Conservation (phyloP, 371 early-diverging fungal genomes). For the Circinella minor region DNA sequence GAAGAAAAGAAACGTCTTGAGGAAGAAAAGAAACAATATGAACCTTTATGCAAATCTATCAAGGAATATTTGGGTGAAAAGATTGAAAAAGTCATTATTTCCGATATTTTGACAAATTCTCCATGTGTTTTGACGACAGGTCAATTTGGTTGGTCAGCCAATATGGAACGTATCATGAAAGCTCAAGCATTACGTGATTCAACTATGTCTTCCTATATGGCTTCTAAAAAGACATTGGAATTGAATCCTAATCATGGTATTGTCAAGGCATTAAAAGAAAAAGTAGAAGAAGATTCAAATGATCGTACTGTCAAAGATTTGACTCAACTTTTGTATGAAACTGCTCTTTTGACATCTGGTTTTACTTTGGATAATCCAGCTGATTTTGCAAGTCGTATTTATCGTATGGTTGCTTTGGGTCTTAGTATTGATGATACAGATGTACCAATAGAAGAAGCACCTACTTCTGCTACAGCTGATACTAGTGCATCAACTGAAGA, state of each 20-base stretch:
- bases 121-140: conserved; percentile 98
- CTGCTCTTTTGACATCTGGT: conserved; percentile 94
- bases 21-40: conserved; percentile 83
- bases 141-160: conserved; percentile 98
- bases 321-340: conserved; percentile 91
- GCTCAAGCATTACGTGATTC: conserved; percentile 98
- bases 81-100: conserved; percentile 97
- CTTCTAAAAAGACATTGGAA: conserved; percentile 97
- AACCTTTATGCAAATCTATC: conserved; percentile 81
- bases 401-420: conserved; percentile 98
- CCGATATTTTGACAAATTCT: conserved; percentile 91
- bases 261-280: conserved; percentile 89
- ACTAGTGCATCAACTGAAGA: conserved; percentile 35
- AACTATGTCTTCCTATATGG: conserved; percentile 96
- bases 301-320: conserved; percentile 98
- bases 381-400: conserved; percentile 92
- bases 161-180: conserved; percentile 99
- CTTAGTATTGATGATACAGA: conserved; percentile 87
- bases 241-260: conserved; percentile 96
- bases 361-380: conserved; percentile 96
- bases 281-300: conserved; percentile 89
- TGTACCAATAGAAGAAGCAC: conserved; percentile 54
- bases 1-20: conserved; percentile 92
- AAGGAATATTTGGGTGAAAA: conserved; percentile 95
- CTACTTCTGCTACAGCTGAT: conserved; percentile 48